A percentile compares a stretch with the other conserved stretches of the same genome.
Evolutionary conservation across 148 eudicot genomes (phyloP).

Genomic region (Rhododendron vialii): DNA sequence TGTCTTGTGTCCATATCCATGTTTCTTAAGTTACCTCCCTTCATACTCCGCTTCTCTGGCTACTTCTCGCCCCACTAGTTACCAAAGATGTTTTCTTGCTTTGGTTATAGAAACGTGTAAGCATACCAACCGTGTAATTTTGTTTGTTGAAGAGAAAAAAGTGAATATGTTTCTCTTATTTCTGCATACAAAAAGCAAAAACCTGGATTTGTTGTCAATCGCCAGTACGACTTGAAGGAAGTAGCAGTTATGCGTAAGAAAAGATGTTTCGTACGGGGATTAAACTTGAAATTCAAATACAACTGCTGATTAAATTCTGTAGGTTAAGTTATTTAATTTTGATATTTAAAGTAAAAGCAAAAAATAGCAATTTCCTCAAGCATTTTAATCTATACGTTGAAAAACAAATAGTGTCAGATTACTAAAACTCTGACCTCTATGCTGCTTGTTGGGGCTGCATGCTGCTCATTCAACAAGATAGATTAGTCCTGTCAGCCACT

Average conservation of each 20-base stretch:
- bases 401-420: not conserved
- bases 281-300: not conserved
- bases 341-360: not conserved
- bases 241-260: not conserved
- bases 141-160: not conserved
- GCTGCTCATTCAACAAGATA: constrained; percentile 73
- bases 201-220: not conserved
- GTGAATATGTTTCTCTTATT: not conserved
- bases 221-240: not conserved
- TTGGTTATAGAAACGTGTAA: not conserved
- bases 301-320: not conserved
- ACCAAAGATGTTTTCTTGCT: not conserved
- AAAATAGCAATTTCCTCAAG: not conserved
- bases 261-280: not conserved
- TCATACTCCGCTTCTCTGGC: not conserved
- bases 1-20: not conserved
- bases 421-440: constrained; percentile 57
- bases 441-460: constrained; percentile 30
- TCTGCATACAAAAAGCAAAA: not conserved
- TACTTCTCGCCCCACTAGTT: not conserved
- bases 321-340: not conserved
- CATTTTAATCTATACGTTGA: not conserved
- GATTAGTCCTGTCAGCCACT: constrained; percentile 69
- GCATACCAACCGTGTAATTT: not conserved
- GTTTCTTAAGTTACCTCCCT: not conserved